Percentiles rank a stretch among this genome's conserved stretches.
Conservation (phyloP, 371 early-diverging fungal species). For the Phascolomyces articulosus region DNA sequence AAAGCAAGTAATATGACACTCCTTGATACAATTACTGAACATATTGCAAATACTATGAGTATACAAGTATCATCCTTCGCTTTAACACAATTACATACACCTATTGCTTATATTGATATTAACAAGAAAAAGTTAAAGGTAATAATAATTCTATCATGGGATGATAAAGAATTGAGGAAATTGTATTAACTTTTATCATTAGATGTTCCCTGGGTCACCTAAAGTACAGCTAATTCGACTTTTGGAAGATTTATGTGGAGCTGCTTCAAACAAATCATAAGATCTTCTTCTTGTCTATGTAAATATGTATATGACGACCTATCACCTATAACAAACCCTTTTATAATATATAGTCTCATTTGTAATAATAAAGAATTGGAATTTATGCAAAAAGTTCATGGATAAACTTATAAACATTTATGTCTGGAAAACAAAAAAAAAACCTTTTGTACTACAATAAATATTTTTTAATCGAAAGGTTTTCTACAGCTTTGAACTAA, state of each 20-base stretch:
- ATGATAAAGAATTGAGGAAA: background rate
- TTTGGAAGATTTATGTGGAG: background rate
- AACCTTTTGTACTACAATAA: background rate
- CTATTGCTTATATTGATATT: constrained; percentile 3
- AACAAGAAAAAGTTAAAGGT: background rate
- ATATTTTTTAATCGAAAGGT: background rate
- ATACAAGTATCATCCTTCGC: background rate
- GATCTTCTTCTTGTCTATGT: too few species aligned
- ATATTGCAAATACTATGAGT: background rate
- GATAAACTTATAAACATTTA: too few species aligned
- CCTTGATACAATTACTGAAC: background rate
- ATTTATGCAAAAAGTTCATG: too few species aligned
- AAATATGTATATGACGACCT: too few species aligned
- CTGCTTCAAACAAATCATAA: background rate
- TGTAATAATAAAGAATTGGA: too few species aligned
- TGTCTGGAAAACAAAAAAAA: background rate
- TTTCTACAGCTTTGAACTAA: too few species aligned
- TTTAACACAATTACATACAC: background rate
- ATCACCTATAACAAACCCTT: too few species aligned
- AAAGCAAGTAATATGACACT: background rate
- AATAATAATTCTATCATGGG: background rate
- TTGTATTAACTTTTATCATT: background rate
- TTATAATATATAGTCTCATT: too few species aligned
- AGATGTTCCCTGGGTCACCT: background rate
- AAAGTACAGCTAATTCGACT: background rate